Percentiles rank a stretch among this genome's conserved stretches.
phyloP scores from a whole-genome alignment of 192 early-diverging fungal species.

The Cetraspora pellucida region DNA sequence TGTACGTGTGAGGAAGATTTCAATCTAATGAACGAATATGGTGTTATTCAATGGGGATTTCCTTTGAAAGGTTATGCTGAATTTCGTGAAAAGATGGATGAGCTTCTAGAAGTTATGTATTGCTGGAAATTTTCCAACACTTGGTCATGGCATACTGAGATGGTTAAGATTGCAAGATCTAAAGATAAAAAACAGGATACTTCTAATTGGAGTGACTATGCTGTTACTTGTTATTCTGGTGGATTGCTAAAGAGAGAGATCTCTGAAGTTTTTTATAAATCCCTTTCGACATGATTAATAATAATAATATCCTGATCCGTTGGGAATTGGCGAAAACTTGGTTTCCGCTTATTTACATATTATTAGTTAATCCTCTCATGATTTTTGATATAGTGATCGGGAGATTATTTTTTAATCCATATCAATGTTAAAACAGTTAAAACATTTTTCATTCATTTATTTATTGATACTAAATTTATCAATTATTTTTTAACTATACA shows the following conservation, averaged over 20 bases:
- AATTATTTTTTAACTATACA: no score
- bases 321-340: no score
- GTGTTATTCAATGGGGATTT: slow-evolving; percentile 23
- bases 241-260: slow-evolving; percentile 1
- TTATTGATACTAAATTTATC: no score
- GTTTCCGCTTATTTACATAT: no score
- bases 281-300: no score
- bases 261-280: no score
- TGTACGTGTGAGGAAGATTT: slow-evolving; percentile 25
- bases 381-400: no score
- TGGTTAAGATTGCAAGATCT: slow-evolving; percentile 20
- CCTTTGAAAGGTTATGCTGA: slow-evolving; percentile 11
- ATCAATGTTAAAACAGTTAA: no score
- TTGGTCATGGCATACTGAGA: slow-evolving; percentile 14
- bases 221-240: not conserved
- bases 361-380: no score
- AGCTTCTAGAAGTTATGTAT: slow-evolving; percentile 18
- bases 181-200: slow-evolving; percentile 1
- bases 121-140: slow-evolving; percentile 28
- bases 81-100: slow-evolving; percentile 20
- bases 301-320: no score
- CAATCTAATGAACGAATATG: slow-evolving; percentile 10
- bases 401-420: no score
- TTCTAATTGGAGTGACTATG: slow-evolving; percentile 6
- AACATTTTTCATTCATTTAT: no score